Conservation (phyloP, 2,329 filamentous ascomycete genomes). For the Mollisiaceae sp. region DNA sequence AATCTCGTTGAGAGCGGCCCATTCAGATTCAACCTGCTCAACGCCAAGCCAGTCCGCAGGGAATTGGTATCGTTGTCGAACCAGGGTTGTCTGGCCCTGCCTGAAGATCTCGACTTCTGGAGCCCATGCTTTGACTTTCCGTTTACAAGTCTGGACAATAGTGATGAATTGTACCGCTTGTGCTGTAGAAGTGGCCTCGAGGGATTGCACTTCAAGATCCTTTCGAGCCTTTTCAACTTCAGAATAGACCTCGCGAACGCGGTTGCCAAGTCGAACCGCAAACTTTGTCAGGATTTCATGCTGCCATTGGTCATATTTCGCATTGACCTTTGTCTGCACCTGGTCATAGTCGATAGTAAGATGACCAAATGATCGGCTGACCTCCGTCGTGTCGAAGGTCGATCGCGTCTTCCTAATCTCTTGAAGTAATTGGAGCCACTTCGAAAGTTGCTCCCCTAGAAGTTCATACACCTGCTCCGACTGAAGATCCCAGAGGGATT, state of each 20-base stretch:
- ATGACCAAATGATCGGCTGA: constrained; percentile 90
- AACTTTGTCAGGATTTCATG: constrained; percentile 96
- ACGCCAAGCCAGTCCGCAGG: constrained; percentile 93
- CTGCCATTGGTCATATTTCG: constrained; percentile 99
- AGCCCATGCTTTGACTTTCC: constrained; percentile 91
- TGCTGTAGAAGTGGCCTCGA: constrained; percentile 93
- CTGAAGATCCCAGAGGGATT: constrained; percentile 97
- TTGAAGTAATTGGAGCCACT: constrained; percentile 94
- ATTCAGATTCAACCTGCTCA: constrained; percentile 95
- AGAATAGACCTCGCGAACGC: constrained; percentile 89
- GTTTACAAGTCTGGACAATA: constrained; percentile 93
- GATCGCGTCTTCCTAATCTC: constrained; percentile 94
- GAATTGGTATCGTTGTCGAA: constrained; percentile 92
- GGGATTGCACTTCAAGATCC: constrained; percentile 87
- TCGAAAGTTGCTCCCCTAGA: constrained; percentile 86
- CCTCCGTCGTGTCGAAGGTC: constrained; percentile 97
- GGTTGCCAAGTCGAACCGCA: constrained; percentile 82
- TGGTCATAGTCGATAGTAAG: constrained; percentile 97
- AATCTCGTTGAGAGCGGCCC: constrained; percentile 91
- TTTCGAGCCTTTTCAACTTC: constrained; percentile 90
- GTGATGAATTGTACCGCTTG: constrained; percentile 99
- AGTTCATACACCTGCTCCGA: constrained; percentile 94
- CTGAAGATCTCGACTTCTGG: constrained; percentile 96
- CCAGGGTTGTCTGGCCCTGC: constrained; percentile 90
- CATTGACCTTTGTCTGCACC: constrained; percentile 97